phyloP scores from a whole-genome alignment of 2,329 filamentous ascomycete species.

The Cercospora zeina region DNA sequence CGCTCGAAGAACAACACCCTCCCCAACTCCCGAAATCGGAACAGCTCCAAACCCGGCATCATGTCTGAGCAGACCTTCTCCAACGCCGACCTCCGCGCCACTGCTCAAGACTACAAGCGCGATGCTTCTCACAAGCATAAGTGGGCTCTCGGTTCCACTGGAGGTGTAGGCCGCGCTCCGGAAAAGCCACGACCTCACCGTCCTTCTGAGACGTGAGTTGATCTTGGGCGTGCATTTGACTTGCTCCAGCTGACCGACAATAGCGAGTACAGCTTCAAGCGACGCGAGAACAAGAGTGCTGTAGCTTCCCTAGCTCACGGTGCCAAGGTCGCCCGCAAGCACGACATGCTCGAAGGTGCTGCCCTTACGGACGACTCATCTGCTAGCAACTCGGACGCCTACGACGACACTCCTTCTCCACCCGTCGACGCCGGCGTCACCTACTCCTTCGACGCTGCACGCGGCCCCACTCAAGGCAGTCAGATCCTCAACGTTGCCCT shows the following conservation, averaged over 20 bases:
- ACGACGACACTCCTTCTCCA: slow-evolving; percentile 49
- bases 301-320: slow-evolving; percentile 35
- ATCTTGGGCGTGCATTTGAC: background rate
- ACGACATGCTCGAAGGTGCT: slow-evolving; percentile 46
- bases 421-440: slow-evolving; percentile 52
- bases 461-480: slow-evolving; percentile 55
- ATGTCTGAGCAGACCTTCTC: slow-evolving; percentile 52
- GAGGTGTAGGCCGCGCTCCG: slow-evolving; percentile 33
- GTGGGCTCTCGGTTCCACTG: slow-evolving; percentile 50
- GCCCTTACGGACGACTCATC: slow-evolving; percentile 43
- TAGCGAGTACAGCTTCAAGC: slow-evolving; percentile 35
- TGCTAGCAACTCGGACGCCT: slow-evolving; percentile 48
- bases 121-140: slow-evolving; percentile 53
- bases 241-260: slow-evolving; percentile 15
- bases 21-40: slow-evolving; percentile 5
- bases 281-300: slow-evolving; percentile 35
- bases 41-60: slow-evolving; percentile 24
- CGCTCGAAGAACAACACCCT: slow-evolving; percentile 18
- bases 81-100: slow-evolving; percentile 56
- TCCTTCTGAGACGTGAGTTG: slow-evolving; percentile 39
- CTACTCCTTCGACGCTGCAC: slow-evolving; percentile 56
- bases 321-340: slow-evolving; percentile 43
- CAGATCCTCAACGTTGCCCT: slow-evolving; percentile 60
- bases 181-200: slow-evolving; percentile 40
- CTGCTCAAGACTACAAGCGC: slow-evolving; percentile 55